Evolutionary conservation across 257 asterid genomes (phyloP), one percentile per base, ranked within the genome.

Genomic region (Solanum appendiculatum): DNA sequence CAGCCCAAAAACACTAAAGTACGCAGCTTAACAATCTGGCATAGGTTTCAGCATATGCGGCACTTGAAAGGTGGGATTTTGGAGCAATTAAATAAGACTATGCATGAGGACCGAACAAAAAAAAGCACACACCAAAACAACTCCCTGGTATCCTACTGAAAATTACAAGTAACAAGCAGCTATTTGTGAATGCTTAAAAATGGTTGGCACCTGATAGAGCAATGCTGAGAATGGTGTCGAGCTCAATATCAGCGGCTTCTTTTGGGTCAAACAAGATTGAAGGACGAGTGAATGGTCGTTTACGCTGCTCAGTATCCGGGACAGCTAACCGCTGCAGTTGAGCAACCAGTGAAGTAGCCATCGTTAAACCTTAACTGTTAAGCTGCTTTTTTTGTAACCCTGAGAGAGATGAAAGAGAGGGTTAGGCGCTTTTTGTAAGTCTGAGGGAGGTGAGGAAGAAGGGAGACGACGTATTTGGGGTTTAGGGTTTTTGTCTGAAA

Each of bases 221-320:
- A 58, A 90, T 77, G 85, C 33, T 60, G 91, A 86, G 84, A 78
- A 95, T 92, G 58, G 95, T 86, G 42, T 95, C 98, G 72, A 93
- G 73, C 92, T 92, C 96, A 21, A 93, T 88, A 87, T 95, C 99
- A 1, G 99, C 98, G 34, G 99, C 99, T 58, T 89, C 89, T 91
- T 93, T 94, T 46, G 95, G 96, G 87, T 93, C 94, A 89, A 89
- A 95, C 7, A 97, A 70, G 54, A 97, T 86, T 14, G 99, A 95
- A 64, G 98, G 97, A 0, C 98, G 98, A 64, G 96, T 94, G 21
- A 93, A 82, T 21, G 98, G 93, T 56, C 91, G 87, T 85, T 92
- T 95, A 6, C 92, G 95, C 73, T 96, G 94, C 84, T 94, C 98
- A 1, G 95, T 83, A 21, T 93, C 97, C 33, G 90, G 93, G 48